Conservation (phyloP, 2,329 filamentous ascomycete genomes). For the Talaromyces sp. region DNA sequence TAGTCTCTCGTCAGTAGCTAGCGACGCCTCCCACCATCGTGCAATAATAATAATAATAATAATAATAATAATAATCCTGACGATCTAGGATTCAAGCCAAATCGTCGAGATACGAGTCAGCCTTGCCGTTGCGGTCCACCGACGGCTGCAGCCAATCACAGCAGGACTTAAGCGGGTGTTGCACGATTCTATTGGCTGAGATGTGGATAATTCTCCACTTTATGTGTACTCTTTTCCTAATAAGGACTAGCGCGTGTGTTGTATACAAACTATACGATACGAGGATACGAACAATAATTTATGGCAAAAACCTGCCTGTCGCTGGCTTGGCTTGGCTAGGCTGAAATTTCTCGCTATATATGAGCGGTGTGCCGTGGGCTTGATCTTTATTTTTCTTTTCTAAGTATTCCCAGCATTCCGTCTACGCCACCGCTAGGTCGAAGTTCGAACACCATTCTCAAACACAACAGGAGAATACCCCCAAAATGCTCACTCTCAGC, state of each 20-base stretch:
- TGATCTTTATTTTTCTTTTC: neutral
- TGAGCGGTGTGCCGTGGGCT: neutral
- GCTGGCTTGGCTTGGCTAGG: neutral
- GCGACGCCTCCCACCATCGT: neutral
- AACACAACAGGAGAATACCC: neutral
- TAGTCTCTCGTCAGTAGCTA: neutral
- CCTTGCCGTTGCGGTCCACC: neutral
- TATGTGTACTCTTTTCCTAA: neutral
- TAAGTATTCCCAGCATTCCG: neutral
- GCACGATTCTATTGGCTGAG: neutral
- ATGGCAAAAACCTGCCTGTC: neutral
- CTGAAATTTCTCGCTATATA: neutral
- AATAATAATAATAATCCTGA: no score
- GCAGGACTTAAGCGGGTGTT: neutral
- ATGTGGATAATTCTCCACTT: neutral
- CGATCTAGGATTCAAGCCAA: no score
- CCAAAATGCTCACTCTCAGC: conserved; percentile 16
- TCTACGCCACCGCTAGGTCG: neutral
- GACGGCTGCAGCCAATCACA: neutral
- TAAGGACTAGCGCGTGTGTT: neutral
- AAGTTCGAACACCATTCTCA: neutral
- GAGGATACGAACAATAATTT: neutral
- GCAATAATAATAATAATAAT: neutral
- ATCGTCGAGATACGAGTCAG: neutral
- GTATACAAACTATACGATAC: neutral